Evolutionary conservation across 1,284 basidiomycete species (phyloP).

Genomic region (Ceratobasidium sp.): DNA sequence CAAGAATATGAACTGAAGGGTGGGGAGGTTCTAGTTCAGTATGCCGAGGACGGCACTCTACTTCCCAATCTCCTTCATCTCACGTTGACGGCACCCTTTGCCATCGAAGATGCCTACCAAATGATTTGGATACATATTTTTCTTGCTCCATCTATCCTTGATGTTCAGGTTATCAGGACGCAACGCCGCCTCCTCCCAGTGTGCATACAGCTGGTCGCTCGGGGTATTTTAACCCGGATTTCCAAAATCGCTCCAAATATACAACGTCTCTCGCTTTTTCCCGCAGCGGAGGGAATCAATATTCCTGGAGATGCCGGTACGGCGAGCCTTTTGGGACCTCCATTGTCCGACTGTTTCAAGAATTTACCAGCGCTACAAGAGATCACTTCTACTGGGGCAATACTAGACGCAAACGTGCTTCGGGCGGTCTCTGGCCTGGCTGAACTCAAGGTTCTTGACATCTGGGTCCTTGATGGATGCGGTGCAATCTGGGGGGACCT

Average conservation of each 20-base stretch:
- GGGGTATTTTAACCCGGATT: not conserved
- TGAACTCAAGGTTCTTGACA: not conserved
- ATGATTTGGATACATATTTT: conserved; percentile 5
- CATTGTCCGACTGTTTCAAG: too few relatives aligned
- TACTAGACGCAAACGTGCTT: not conserved
- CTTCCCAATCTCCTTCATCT: too few relatives aligned
- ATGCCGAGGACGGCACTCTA: not conserved
- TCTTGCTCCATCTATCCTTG: not conserved
- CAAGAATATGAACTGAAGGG: not conserved
- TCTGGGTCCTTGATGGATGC: not conserved
- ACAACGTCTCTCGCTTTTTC: too few relatives aligned
- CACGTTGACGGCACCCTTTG: too few relatives aligned
- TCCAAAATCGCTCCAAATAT: not conserved
- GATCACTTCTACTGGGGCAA: not conserved
- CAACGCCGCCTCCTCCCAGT: not conserved
- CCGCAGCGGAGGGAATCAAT: too few relatives aligned
- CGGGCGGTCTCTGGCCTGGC: not conserved
- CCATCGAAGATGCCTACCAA: too few relatives aligned
- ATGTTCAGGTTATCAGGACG: not conserved
- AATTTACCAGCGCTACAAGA: not conserved
- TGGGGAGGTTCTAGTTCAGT: not conserved
- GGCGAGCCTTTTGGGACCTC: not conserved
- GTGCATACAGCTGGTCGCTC: not conserved
- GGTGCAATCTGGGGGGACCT: not conserved
- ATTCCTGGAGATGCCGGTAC: not conserved